Base-by-base conservation (phyloP, 176 grass and related monocot genomes). In the Olyra latifolia region DNA sequence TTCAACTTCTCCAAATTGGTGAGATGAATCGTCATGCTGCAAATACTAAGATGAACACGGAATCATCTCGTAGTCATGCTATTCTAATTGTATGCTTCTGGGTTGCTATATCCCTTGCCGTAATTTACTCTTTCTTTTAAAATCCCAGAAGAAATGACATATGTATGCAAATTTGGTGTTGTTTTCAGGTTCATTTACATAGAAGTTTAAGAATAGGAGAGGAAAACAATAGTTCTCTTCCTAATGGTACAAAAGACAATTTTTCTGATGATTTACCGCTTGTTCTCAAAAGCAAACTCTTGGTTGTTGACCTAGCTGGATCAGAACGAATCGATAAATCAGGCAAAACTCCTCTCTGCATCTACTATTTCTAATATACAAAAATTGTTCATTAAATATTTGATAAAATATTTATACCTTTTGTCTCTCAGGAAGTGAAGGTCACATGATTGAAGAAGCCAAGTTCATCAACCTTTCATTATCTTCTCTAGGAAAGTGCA, bases 391-490 rank as follows among this genome's bases (percentile, higher is more conserved):
- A 72, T 63, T 38, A 42, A 52, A 72, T 63, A 52, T 46, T 71
- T 40, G 14, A 54, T 52, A 25, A 47, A 41, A 16, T 39, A 73
- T 35, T 35, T 35, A 35, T 35, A 65, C 30, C 27, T 82, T 57
- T 88, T 46, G 0, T 73, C 35, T 85, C 86, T 60, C 82, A 97
- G 94, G 94, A 74, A 94, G 87, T 90, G 94, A 98, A 89, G 95
- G 95, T 27, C 92, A 91, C 88, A 95, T 98, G 95, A 82, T 95
- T 75, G 95, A 98, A 76, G 95, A 98, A 89, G 86, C 95, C 23
- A 98, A 98, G 75, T 95, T 93, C 85, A 98, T 98, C 49, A 98
- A 98, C 91, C 92, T 98, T 45, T 98, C 95, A 46, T 85, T 98
- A 46, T 84, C 90, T 56, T 98, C 95, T 69, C 80, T 98, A 50